Evolutionary conservation across 2,329 filamentous ascomycete species (phyloP), one percentile per base, ranked within the genome.

Genomic region (Xylaria sp.): DNA sequence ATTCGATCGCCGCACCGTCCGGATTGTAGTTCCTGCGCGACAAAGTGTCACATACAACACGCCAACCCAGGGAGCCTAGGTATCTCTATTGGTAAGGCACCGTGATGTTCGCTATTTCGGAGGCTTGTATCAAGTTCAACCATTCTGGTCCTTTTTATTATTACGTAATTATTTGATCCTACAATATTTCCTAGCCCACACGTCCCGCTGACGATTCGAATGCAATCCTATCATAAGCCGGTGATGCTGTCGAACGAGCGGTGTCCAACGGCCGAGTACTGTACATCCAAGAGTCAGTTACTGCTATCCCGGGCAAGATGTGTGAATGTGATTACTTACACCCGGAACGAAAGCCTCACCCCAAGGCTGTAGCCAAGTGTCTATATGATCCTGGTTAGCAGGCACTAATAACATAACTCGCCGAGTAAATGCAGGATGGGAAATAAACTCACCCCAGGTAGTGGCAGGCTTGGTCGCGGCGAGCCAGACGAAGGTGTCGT

Each of bases 361-460:
- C 66, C 66, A 71, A 26, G 66, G 66, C 63, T 71, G 33, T 0
- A 71, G 59, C 68, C 68, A 71, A 0, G 68, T 71, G 40, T 71
- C 68, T 71, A 26, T 17, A 46, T 23, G 4, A 56, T 13, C 49
- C 33, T 28, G 2, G 44, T 70, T 46, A 70, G 68, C 46, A 42
- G 1, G 26, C 6, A 40, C 38, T 15, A 36, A 9, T 10, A 11
- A 36, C 33, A 20, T n/a, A 11, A 26, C 42, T 3, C 23, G 11
- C 5, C 3, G 11, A 28, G 31, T 7, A 15, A 49, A 44, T 11
- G 17, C 2, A 23, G 10, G 28, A 17, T 5, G n/a, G 38, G 3
- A 28, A 15, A 20, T 6, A 49, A 15, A 48, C 64, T 67, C 9
- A 69, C 69, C 69, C 15, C 28, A 71, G 26, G 69, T 71, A 15